Evolutionary conservation across 345 rosid genomes (phyloP).

Genomic region (Ceriops tagal): DNA sequence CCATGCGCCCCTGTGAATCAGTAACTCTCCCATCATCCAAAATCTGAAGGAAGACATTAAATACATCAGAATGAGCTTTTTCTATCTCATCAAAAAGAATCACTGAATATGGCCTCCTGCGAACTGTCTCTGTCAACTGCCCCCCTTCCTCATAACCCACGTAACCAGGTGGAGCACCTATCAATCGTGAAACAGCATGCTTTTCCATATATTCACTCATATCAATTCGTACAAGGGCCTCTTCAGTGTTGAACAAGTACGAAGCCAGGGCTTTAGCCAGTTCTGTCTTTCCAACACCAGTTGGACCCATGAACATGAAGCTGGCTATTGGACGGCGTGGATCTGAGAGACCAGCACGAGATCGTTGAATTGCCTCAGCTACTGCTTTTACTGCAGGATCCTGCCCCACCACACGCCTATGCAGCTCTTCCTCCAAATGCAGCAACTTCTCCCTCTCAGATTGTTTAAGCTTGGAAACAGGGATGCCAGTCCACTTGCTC

Average conservation of each 20-base stretch:
- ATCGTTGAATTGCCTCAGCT: conserved; percentile 96
- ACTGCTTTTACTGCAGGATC: conserved; percentile 89
- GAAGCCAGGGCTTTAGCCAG: conserved; percentile 94
- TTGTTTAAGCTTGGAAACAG: conserved; percentile 92
- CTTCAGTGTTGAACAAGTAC: conserved; percentile 91
- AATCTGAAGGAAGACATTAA: conserved; percentile 94
- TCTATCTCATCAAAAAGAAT: conserved; percentile 98
- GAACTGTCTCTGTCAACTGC: conserved; percentile 84
- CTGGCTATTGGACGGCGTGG: conserved; percentile 97
- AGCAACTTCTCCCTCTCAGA: conserved; percentile 87
- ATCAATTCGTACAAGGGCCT: conserved; percentile 87
- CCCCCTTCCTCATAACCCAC: conserved; percentile 99
- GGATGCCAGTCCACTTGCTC: conserved; percentile 98
- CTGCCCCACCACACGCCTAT: conserved; percentile 92
- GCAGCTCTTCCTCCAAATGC: conserved; percentile 86
- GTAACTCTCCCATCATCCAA: conserved; percentile 97
- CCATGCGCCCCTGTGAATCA: conserved; percentile 93
- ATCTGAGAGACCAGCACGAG: conserved; percentile 97
- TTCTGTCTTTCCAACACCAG: conserved; percentile 98
- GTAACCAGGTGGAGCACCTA: conserved; percentile 99
- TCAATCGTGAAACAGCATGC: conserved; percentile 93
- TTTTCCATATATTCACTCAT: conserved; percentile 99
- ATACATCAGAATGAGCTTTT: conserved; percentile 92
- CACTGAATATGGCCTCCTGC: conserved; percentile 91
- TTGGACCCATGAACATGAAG: conserved; percentile 99